phyloP scores from a whole-genome alignment of 2,329 filamentous ascomycete genomes.

The Fusarium papillatum region DNA sequence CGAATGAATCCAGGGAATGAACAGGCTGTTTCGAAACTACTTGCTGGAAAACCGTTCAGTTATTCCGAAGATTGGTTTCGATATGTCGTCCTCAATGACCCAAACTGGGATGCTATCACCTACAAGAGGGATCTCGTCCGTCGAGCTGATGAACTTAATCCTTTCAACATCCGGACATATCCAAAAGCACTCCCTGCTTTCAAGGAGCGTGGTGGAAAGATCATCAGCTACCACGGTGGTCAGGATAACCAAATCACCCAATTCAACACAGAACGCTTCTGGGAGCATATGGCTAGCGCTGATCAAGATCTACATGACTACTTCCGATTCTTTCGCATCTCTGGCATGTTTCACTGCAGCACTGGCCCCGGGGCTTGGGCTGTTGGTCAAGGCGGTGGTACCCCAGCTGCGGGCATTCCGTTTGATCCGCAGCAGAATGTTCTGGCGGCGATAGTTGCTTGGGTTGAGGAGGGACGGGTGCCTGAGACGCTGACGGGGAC shows the following conservation, averaged over 20 bases:
- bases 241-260: conserved; percentile 33
- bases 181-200: conserved; percentile 6
- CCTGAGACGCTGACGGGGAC: conserved; percentile 56
- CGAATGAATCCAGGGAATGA: conserved; percentile 32
- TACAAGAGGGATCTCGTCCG: conserved; percentile 6
- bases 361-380: conserved; percentile 58
- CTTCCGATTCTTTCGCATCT: conserved; percentile 66
- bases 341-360: conserved; percentile 64
- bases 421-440: conserved; percentile 57
- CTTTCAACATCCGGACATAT: conserved; percentile 22
- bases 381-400: conserved; percentile 43
- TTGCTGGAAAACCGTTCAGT: conserved; percentile 19
- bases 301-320: conserved; percentile 56
- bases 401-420: conserved; percentile 22
- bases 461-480: conserved; percentile 59
- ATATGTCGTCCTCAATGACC: conserved; percentile 19
- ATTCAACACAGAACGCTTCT: conserved; percentile 41
- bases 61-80: conserved; percentile 30
- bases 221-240: conserved; percentile 24
- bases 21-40: conserved; percentile 11
- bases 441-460: conserved; percentile 60
- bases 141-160: conserved; percentile 15
- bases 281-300: conserved; percentile 39
- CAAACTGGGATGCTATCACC: conserved; percentile 15
- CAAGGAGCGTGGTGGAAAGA: conserved; percentile 25